phyloP scores from a whole-genome alignment of 495 filamentous ascomycete genomes.

The Penicillium silybi region DNA sequence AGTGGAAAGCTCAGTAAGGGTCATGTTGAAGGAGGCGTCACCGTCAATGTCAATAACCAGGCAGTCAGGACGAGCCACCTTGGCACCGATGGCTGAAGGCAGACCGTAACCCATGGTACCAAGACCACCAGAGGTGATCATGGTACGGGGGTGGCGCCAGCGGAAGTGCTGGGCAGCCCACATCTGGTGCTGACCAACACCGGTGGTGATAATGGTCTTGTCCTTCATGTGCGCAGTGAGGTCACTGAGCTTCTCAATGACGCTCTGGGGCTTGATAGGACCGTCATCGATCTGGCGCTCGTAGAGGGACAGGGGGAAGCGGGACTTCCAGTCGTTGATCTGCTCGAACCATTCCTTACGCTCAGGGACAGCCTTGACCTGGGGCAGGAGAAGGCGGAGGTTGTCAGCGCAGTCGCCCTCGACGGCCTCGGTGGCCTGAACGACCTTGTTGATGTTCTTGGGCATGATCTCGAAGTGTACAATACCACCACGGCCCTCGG shows the following conservation, averaged over 20 bases:
- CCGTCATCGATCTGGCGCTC: conserved; percentile 65
- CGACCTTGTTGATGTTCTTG: conserved; percentile 64
- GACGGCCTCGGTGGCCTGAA: conserved; percentile 58
- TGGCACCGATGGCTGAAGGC: conserved; percentile 88
- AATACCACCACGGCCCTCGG: conserved; percentile 56
- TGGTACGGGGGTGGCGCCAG: conserved; percentile 82
- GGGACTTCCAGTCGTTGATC: conserved; percentile 85
- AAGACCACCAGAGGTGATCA: conserved; percentile 89
- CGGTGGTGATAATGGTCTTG: conserved; percentile 81
- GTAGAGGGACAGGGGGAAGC: conserved; percentile 73
- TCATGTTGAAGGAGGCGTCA: conserved; percentile 96
- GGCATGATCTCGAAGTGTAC: conserved; percentile 64
- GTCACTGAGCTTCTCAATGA: conserved; percentile 80
- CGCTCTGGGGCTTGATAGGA: conserved; percentile 83
- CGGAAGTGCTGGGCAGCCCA: conserved; percentile 94
- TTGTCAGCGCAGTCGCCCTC: conserved; percentile 63
- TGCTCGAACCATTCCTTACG: conserved; percentile 82
- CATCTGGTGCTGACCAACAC: conserved; percentile 98
- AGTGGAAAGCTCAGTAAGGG: conserved; percentile 84
- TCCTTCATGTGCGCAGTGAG: conserved; percentile 72
- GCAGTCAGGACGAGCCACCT: conserved; percentile 81
- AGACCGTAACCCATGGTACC: conserved; percentile 96
- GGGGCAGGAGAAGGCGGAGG: conserved; percentile 66
- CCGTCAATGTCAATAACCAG: conserved; percentile 94
- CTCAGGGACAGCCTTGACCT: conserved; percentile 56